These are phyloP conservation scores for Trichosporon inkin DNA, from an alignment of 1,284 basidiomycete genomes.

Conservation along the genomic window DNA sequence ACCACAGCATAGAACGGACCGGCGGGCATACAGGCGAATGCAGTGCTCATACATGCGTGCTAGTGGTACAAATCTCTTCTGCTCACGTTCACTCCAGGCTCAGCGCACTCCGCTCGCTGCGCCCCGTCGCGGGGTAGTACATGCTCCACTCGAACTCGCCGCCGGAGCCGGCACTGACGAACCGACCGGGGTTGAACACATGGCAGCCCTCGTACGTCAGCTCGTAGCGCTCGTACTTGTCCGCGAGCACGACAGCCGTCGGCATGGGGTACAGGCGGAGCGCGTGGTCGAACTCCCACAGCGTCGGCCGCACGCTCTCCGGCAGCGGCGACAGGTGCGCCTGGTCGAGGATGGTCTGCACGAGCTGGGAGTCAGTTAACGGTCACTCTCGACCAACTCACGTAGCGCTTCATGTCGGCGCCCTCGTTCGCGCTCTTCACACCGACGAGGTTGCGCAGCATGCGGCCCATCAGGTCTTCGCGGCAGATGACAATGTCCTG, in stretches of 20 bases:
- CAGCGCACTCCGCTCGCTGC: conserved; percentile 42
- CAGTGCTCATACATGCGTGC: background rate
- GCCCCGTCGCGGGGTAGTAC: conserved; percentile 62
- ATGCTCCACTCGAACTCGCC: conserved; percentile 73
- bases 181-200: conserved; percentile 95
- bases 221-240: conserved; percentile 93
- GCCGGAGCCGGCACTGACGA: conserved; percentile 60
- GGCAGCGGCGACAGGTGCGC: conserved; percentile 83
- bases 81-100: conserved; percentile 17
- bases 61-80: background rate
- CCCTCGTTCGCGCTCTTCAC: conserved; percentile 73
- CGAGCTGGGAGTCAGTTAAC: conserved; percentile 59
- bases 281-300: conserved; percentile 89
- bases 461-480: conserved; percentile 88
- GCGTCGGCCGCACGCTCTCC: conserved; percentile 73
- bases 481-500: conserved; percentile 94
- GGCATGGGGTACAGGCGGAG: conserved; percentile 92
- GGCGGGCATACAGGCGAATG: no score
- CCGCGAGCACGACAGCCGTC: conserved; percentile 88
- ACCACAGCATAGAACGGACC: no score
- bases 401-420: conserved; percentile 75
- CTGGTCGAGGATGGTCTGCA: conserved; percentile 89
- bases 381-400: conserved; percentile 50
- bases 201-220: conserved; percentile 97
- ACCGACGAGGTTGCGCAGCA: conserved; percentile 85